Evolutionary conservation across 352 stramenopile genomes (phyloP).

Genomic region (Phytophthora agathidicida): DNA sequence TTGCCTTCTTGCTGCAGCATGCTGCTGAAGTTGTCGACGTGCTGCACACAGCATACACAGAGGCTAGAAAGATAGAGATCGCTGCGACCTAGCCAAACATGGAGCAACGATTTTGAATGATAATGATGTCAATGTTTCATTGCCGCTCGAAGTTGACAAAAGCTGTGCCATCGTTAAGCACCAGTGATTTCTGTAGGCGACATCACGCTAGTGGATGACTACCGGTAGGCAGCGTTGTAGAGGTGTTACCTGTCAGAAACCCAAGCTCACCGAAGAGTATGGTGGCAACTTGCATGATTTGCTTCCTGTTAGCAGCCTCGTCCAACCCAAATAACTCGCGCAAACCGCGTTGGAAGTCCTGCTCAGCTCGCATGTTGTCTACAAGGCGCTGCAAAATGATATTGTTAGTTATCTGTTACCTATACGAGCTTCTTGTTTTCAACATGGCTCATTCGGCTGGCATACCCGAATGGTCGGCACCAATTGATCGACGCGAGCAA

Average conservation of each 20-base stretch:
- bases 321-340: constrained; percentile 48
- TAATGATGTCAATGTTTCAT: too few relatives aligned
- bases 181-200: not conserved
- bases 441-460: not conserved
- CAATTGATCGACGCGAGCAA: constrained; percentile 43
- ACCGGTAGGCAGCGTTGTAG: not conserved
- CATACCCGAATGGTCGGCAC: constrained; percentile 38
- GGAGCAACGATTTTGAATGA: not conserved
- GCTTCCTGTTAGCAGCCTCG: constrained; percentile 29
- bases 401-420: not conserved
- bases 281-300: constrained; percentile 36
- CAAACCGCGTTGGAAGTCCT: constrained; percentile 36
- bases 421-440: not conserved
- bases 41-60: constrained; percentile 48
- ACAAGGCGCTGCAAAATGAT: constrained; percentile 33
- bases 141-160: too few relatives aligned
- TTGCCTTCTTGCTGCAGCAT: constrained; percentile 48
- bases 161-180: not conserved
- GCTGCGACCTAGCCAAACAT: not conserved
- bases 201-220: not conserved
- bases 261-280: constrained; percentile 33
- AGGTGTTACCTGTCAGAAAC: constrained; percentile 20
- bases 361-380: constrained; percentile 40
- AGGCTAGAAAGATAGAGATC: constrained; percentile 32
- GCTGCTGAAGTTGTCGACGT: constrained; percentile 51